Evolutionary conservation across 177 flowering plant genomes (phyloP), one percentile per base, ranked within the genome.

Genomic region (Vitis hybrid): DNA sequence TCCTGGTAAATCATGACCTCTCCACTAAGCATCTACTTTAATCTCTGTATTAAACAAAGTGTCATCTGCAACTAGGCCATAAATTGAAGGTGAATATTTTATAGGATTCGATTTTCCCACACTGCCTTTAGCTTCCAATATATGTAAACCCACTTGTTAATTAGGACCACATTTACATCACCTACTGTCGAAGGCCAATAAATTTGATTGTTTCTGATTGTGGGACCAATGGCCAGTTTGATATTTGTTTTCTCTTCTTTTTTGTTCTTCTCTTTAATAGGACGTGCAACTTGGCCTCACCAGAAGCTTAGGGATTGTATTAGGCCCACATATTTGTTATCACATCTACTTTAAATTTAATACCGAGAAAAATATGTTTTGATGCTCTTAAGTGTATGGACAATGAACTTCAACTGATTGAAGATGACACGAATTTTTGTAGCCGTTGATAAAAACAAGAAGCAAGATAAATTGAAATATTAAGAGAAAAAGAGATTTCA

Each of bases 1-100:
- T 88, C 78, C 51, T 86, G 91, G 97, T 94, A 88, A 81, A 24
- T 64, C 30, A 14, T 54, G 4, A 7, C n/a, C 10, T 12, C 57
- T 9, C 46, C 30, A 52, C 41, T 66, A 54, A 15, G 12, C 32
- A 10, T 32, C 1, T 15, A 66, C 15, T 32, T 54, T 15, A 5
- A 58, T 18, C 18, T 3, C 9, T 58, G 61, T 21, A 54, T 8
- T 7, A 58, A 58, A 11, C 7, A 4, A 21, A 11, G 18, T 58
- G 9, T 58, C 2, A 58, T 5, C 10, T 4, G 46, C 24, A 6
- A 14, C 57, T 12, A 54, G 57, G 57, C 8, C n/a, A 54, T 54
- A 17, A 54, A 5, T 14, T 54, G 20, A 18, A 18, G 10, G 3
- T 18, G 27, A 58, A 58, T 58, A 21, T 7, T 58, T 11, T 21